phyloP scores from a whole-genome alignment of 495 filamentous ascomycete genomes.

The Cercophora scortea region DNA sequence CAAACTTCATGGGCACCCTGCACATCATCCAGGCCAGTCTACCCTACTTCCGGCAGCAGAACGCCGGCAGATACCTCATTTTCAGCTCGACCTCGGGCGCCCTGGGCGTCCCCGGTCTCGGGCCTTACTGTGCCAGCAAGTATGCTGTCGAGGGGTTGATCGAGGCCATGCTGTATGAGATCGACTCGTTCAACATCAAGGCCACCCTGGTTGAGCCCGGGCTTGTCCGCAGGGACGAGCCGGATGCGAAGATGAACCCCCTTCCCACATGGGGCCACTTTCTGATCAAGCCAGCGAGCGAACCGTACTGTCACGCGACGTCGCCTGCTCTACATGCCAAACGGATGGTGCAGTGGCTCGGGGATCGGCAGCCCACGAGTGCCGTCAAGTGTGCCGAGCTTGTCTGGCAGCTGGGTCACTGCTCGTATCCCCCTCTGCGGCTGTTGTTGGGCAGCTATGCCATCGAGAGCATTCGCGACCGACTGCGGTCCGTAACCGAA shows the following conservation, averaged over 20 bases:
- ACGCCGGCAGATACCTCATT: slow-evolving; percentile 76
- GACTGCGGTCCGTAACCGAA: slow-evolving; percentile 82
- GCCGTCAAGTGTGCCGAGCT: slow-evolving; percentile 92
- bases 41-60: slow-evolving; percentile 74
- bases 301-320: slow-evolving; percentile 67
- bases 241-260: slow-evolving; percentile 40
- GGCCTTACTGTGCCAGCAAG: slow-evolving; percentile 93
- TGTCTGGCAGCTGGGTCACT: slow-evolving; percentile 94
- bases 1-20: slow-evolving; percentile 89
- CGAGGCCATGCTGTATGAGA: slow-evolving; percentile 91
- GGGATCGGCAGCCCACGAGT: slow-evolving; percentile 83
- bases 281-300: slow-evolving; percentile 74
- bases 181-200: slow-evolving; percentile 85
- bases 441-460: slow-evolving; percentile 86
- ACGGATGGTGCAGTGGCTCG: slow-evolving; percentile 92
- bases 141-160: slow-evolving; percentile 93
- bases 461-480: slow-evolving; percentile 88
- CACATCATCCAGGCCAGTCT: slow-evolving; percentile 88
- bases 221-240: slow-evolving; percentile 70
- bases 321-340: slow-evolving; percentile 83
- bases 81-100: slow-evolving; percentile 88
- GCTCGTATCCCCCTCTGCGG: slow-evolving; percentile 77
- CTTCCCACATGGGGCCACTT: slow-evolving; percentile 85
- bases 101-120: slow-evolving; percentile 81
- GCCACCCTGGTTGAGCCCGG: slow-evolving; percentile 89